These are phyloP conservation scores for Pelargonium nanum DNA, from an alignment of 345 rosid genomes.

Conservation along the genomic window DNA sequence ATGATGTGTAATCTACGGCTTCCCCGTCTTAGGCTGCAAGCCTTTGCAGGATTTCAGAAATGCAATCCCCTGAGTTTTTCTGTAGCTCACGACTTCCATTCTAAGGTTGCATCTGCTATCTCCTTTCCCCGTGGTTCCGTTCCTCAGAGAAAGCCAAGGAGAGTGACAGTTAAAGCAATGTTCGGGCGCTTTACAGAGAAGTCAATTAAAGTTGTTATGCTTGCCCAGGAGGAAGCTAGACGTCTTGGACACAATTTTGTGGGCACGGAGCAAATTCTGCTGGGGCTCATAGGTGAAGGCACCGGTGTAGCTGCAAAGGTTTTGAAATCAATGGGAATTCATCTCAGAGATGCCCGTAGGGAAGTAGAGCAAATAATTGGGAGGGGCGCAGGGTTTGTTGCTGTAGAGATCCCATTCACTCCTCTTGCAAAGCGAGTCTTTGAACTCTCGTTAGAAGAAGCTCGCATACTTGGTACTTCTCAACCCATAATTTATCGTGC, in stretches of 20 bases:
- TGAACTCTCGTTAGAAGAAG: slow-evolving; percentile 91
- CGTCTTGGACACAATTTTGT: slow-evolving; percentile 98
- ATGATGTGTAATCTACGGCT: slow-evolving; percentile 37
- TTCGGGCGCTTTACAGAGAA: slow-evolving; percentile 94
- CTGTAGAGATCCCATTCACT: slow-evolving; percentile 93
- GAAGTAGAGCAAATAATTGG: slow-evolving; percentile 98
- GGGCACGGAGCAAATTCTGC: slow-evolving; percentile 89
- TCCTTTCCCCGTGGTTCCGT: slow-evolving; percentile 21
- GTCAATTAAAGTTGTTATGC: slow-evolving; percentile 95
- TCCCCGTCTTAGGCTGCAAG: slow-evolving; percentile 34
- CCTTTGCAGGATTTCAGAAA: slow-evolving; percentile 49
- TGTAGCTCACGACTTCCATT: slow-evolving; percentile 32
- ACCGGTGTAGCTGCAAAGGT: slow-evolving; percentile 98
- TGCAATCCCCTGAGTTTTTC: slow-evolving; percentile 38
- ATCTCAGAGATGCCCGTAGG: slow-evolving; percentile 82
- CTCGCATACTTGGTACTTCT: slow-evolving; percentile 76
- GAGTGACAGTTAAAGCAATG: slow-evolving; percentile 67
- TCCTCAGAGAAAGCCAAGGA: slow-evolving; percentile 36
- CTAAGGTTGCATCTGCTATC: slow-evolving; percentile 28
- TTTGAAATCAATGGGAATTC: slow-evolving; percentile 94
- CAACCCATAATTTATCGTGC: not conserved
- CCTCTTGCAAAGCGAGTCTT: slow-evolving; percentile 95
- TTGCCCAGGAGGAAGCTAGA: slow-evolving; percentile 96
- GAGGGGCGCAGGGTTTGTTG: slow-evolving; percentile 94
- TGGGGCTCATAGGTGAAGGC: slow-evolving; percentile 96